Base-by-base conservation (phyloP, 768 basidiomycete species). In the Leucosporidium yakuticum region DNA sequence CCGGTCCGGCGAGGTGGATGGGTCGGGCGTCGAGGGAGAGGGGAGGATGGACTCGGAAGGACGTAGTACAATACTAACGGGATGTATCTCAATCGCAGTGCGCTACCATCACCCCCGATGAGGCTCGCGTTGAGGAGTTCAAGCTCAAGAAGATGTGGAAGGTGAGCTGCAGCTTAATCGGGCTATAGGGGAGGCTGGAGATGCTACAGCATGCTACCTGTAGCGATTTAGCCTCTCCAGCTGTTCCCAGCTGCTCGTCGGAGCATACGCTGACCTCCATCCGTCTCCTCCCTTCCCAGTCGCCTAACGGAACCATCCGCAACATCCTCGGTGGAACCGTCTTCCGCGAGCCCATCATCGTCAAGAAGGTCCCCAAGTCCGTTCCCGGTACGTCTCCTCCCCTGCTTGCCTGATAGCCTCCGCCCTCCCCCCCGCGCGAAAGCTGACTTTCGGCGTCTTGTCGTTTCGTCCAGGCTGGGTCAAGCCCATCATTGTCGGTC, bases 241-340 rank as follows among this genome's bases (percentile, higher is more conserved):
- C 12, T 36, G 34, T 5, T 12, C 39, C 39, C 39, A 8, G 11
- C 39, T 15, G 11, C 39, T 44, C 34, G 6, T 3, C 39, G 39
- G 39, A 44, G 39, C 39, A 44, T 8, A 12, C 2, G 14, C 39
- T 44, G 39, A 44, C 39, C 51, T 53, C 11, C 51, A 53, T 9
- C 21, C n/a, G n/a, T n/a, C n/a, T n/a, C n/a, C 44, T 31, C 25
- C 19, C 7, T 17, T 32, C 48, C 32, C 56, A 71, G 65, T 71
- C 69, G 6, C 70, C 69, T 64, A 65, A 67, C 63, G 61, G 64
- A 67, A 90, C 75, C 86, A 97, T 97, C 79, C 89, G 95, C 70
- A 99, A 99, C 79, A 96, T 98, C 77, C 87, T 98, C 60, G 93
- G 92, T 39, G 96, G 96, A 51, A 98, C 96, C 25, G 94, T 99